These are phyloP conservation scores for Picocystis salinarum DNA, from an alignment of 139 green algal genomes.

Conservation along the genomic window DNA sequence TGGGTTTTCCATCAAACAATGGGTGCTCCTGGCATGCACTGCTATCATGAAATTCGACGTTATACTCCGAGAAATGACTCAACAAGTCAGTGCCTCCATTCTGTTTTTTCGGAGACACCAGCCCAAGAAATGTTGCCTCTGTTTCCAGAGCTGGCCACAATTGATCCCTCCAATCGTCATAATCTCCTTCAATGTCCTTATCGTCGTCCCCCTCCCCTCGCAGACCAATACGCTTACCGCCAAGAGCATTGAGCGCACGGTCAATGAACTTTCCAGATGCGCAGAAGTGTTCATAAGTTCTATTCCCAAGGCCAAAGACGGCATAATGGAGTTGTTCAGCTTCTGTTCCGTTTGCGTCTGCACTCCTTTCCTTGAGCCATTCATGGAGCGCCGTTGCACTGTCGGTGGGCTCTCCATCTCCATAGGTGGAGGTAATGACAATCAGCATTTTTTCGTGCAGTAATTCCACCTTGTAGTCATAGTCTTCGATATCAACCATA, in stretches of 20 bases:
- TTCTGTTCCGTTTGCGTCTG: conserved; percentile 21
- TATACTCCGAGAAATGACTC: no score
- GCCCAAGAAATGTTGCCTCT: no score
- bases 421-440: conserved; percentile 50
- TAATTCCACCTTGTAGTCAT: conserved; percentile 22
- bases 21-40: neutral
- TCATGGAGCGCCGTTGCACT: conserved; percentile 60
- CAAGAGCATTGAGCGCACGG: conserved; percentile 40
- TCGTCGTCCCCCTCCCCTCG: conserved; percentile 82
- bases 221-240: conserved; percentile 34
- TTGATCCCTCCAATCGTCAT: conserved; percentile 58
- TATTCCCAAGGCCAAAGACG: conserved; percentile 92
- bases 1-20: neutral
- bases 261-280: conserved; percentile 41
- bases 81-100: no score
- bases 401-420: conserved; percentile 91
- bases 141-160: conserved; percentile 31
- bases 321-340: conserved; percentile 37
- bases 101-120: no score
- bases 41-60: neutral
- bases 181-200: conserved; percentile 79
- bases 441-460: conserved; percentile 3
- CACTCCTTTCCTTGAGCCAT: conserved; percentile 45
- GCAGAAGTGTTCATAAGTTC: conserved; percentile 96
- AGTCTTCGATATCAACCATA: conserved; percentile 15